Conservation (phyloP, 2,329 filamentous ascomycete genomes). For the Penicillium sp. region DNA sequence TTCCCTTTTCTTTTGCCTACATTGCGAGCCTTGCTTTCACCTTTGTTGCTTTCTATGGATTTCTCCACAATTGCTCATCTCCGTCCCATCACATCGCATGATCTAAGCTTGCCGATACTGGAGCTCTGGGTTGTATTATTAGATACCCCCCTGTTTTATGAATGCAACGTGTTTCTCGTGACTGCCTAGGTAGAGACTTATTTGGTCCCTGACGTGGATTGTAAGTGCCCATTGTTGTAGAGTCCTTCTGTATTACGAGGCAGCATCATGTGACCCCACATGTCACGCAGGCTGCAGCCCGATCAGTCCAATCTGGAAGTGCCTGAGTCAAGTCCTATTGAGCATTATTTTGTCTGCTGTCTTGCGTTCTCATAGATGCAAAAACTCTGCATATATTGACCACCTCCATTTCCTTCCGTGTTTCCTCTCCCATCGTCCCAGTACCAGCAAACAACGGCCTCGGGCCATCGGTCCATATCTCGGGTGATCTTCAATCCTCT, state of each 20-base stretch:
- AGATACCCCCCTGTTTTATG: slow-evolving; percentile 31
- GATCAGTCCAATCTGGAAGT: not conserved
- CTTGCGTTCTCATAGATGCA: not conserved
- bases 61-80: not conserved
- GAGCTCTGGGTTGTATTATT: slow-evolving; percentile 29
- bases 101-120: slow-evolving; percentile 8
- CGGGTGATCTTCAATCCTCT: not conserved
- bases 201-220: not conserved
- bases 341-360: slow-evolving; percentile 1
- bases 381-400: not conserved
- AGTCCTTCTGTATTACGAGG: not conserved
- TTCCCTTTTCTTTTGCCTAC: not conserved
- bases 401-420: not conserved
- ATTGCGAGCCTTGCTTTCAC: not conserved
- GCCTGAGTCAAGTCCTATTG: slow-evolving; percentile 11
- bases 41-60: not conserved
- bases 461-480: not conserved
- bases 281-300: slow-evolving; percentile 20
- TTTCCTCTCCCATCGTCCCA: not conserved
- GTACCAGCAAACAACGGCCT: not conserved
- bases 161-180: slow-evolving; percentile 12
- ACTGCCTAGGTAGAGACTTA: not conserved
- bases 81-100: not conserved
- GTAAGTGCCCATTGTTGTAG: not conserved
- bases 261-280: slow-evolving; percentile 8